Conservation (phyloP, 2,329 filamentous ascomycete species). For the Cladosporium sp. region DNA sequence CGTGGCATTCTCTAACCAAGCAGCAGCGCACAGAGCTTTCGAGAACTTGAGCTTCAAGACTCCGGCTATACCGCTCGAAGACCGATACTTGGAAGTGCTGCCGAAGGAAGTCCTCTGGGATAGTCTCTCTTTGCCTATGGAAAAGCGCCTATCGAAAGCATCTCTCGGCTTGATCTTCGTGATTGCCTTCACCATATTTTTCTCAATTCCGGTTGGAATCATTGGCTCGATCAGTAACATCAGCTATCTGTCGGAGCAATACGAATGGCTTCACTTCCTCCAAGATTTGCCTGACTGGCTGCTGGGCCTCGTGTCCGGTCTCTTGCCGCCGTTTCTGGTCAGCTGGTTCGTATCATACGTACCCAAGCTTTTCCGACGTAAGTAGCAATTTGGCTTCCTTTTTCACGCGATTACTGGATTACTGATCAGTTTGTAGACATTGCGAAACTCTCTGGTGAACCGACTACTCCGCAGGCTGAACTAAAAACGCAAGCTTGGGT, state of each 20-base stretch:
- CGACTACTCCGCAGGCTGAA: constrained; percentile 41
- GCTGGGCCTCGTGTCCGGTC: constrained; percentile 27
- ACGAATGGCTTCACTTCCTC: constrained; percentile 27
- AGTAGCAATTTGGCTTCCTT: neutral
- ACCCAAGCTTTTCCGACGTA: constrained; percentile 28
- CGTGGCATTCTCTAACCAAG: constrained; percentile 76
- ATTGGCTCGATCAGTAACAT: constrained; percentile 30
- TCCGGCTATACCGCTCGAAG: constrained; percentile 30
- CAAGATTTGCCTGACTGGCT: constrained; percentile 25
- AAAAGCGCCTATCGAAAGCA: constrained; percentile 25
- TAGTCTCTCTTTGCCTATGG: constrained; percentile 35
- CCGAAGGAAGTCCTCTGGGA: constrained; percentile 44
- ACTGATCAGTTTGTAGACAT: constrained; percentile 17
- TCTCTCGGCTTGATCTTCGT: constrained; percentile 28
- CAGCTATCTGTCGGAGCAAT: constrained; percentile 25
- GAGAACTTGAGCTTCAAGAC: constrained; percentile 43
- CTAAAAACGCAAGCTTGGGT: constrained; percentile 34
- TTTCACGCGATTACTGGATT: neutral
- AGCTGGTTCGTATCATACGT: constrained; percentile 31
- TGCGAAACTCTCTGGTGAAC: constrained; percentile 30
- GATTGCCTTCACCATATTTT: constrained; percentile 31
- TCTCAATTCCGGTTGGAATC: constrained; percentile 30
- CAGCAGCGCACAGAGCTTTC: constrained; percentile 76
- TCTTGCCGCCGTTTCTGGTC: constrained; percentile 27
- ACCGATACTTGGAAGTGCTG: constrained; percentile 38